Evolutionary conservation across 225 moss, liverwort and hornwort species (phyloP), one percentile per base, ranked within the genome.

Genomic region (Antitrichia curtipendula): DNA sequence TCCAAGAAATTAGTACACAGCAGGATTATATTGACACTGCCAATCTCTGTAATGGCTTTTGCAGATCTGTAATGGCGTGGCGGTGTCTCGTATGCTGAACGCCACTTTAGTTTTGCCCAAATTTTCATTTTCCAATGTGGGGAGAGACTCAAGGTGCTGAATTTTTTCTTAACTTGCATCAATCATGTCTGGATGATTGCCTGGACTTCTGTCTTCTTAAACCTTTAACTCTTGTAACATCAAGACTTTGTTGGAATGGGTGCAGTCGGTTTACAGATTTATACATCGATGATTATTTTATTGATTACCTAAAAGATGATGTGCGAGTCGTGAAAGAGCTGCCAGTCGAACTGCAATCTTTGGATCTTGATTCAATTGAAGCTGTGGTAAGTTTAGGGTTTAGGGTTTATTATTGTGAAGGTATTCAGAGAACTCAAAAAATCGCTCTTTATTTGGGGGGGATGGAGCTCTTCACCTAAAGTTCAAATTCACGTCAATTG

Each of bases 61-160:
- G 88, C 94, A 97, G 97, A 91, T 94, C 22, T 97, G 96, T 83
- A 93, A 97, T 88, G 95, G 92, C 59, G 97, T 97, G 54, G 96
- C 97, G 60, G 95, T 95, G 88, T 92, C 96, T 86, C 95, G 95
- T 58, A 82, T 95, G 89, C 83, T 96, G 85, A 96, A 95, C 86
- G 96, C 95, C 82, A 94, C 96, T 83, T 89, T 97, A 80, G 95
- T 97, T 84, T 90, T 97, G 50, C 97, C 96, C 62, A 84, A 57
- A 49, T 92, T 97, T 90, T 81, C 93, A 84, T 89, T 91, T 90
- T 94, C 87, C 88, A 95, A 88, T 88, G 88, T 88, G 17, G 86
- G 93, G 94, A 94, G 60, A 89, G 95, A 97, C 89, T 85, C 84
- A 83, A 97, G 97, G 97, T 97, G 88, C 71, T 64, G 31, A 31